These are phyloP conservation scores for Conticribra weissflogii DNA, from an alignment of 108 stramenopile species.

Conservation along the genomic window DNA sequence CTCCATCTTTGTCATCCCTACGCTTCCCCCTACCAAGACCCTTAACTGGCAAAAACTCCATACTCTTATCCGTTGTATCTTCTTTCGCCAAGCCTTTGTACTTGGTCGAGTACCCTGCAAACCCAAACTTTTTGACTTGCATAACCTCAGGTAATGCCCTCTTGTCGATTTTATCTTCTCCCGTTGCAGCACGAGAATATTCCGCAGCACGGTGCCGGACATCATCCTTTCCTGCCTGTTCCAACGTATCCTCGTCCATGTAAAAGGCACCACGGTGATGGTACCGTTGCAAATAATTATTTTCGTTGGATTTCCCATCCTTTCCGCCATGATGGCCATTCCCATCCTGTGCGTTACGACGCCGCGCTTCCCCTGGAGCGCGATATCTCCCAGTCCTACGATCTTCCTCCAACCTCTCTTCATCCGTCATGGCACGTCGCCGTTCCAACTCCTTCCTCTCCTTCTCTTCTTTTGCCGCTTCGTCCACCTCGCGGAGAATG, in stretches of 20 bases:
- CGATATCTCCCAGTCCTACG: slow-evolving; percentile 59
- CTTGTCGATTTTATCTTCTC: slow-evolving; percentile 89
- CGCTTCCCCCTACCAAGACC: not conserved
- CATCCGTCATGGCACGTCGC: slow-evolving; percentile 90
- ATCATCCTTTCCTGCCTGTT: slow-evolving; percentile 74
- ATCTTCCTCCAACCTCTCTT: slow-evolving; percentile 86
- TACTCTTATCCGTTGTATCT: slow-evolving; percentile 85
- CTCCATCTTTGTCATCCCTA: not conserved
- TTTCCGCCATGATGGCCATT: too few species aligned
- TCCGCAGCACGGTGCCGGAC: slow-evolving; percentile 84
- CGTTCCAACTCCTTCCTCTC: slow-evolving; percentile 72
- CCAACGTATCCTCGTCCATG: slow-evolving; percentile 93
- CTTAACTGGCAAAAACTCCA: slow-evolving; percentile 48
- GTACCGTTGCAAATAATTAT: slow-evolving; percentile 87
- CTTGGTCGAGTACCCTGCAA: slow-evolving; percentile 84
- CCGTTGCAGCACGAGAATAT: slow-evolving; percentile 85
- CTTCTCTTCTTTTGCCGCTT: slow-evolving; percentile 36
- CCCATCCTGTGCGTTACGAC: slow-evolving; percentile 19
- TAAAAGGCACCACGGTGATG: slow-evolving; percentile 98
- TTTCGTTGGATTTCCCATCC: slow-evolving; percentile 23
- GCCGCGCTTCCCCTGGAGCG: slow-evolving; percentile 57
- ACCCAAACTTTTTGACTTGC: slow-evolving; percentile 96
- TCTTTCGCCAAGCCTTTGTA: slow-evolving; percentile 93
- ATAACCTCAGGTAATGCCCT: slow-evolving; percentile 88
- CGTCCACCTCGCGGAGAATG: slow-evolving; percentile 71